These are phyloP conservation scores for Fusarium sp. DNA, from an alignment of 2,329 filamentous ascomycete species.

Conservation along the genomic window DNA sequence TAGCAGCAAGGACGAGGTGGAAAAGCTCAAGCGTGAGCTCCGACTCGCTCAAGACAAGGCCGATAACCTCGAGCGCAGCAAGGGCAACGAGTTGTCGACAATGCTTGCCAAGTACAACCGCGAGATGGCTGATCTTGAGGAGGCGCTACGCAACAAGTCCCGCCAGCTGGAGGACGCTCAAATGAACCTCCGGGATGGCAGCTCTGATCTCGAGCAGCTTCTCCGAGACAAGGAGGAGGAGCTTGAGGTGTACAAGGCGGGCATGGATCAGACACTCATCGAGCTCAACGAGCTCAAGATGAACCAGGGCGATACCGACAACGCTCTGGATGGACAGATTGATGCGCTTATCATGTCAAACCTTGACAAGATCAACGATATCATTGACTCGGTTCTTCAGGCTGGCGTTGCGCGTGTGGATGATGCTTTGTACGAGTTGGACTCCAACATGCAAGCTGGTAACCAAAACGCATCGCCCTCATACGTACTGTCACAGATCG, in stretches of 20 bases:
- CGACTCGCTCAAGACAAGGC: conserved; percentile 91
- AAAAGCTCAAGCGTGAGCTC: conserved; percentile 94
- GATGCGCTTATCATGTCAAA: conserved; percentile 89
- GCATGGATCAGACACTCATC: conserved; percentile 95
- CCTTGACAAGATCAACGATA: conserved; percentile 93
- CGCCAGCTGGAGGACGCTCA: conserved; percentile 87
- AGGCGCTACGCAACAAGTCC: conserved; percentile 89
- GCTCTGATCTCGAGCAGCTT: conserved; percentile 85
- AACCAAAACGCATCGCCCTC: conserved; percentile 97
- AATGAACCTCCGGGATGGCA: conserved; percentile 80
- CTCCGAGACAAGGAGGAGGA: conserved; percentile 97
- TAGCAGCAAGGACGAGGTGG: conserved; percentile 90
- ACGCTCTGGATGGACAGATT: conserved; percentile 88
- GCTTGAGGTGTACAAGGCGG: conserved; percentile 96
- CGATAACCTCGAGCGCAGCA: conserved; percentile 91
- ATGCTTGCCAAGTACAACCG: conserved; percentile 97
- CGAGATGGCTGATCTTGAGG: conserved; percentile 96
- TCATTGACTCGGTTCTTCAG: conserved; percentile 96
- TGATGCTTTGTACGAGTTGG: conserved; percentile 95
- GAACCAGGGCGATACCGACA: conserved; percentile 79
- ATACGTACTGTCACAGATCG: conserved; percentile 95
- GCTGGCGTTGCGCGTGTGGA: conserved; percentile 93
- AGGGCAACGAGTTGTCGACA: conserved; percentile 93
- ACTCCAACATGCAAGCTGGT: conserved; percentile 97
- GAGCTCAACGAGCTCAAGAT: conserved; percentile 90